These are phyloP conservation scores for Saxispiralis lemnorum DNA, from an alignment of 495 filamentous ascomycete species.

Conservation along the genomic window DNA sequence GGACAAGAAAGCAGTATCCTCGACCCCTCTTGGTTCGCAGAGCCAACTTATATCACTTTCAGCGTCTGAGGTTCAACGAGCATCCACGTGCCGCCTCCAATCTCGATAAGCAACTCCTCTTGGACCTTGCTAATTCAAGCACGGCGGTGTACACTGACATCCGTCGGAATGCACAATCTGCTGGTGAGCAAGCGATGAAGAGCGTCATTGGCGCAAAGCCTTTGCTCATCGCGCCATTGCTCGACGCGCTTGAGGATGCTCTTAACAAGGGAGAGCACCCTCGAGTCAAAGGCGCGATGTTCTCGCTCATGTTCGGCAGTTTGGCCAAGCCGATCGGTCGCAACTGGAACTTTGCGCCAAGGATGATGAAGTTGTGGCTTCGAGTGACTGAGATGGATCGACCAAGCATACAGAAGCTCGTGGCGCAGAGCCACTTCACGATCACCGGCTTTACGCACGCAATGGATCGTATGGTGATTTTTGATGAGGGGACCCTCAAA, in stretches of 20 bases:
- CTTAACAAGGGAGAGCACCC: constrained; percentile 67
- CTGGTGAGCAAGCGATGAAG: constrained; percentile 87
- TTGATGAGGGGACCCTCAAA: constrained; percentile 55
- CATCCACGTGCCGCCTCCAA: constrained; percentile 67
- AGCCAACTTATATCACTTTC: constrained; percentile 85
- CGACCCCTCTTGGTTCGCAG: constrained; percentile 72
- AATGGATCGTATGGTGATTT: constrained; percentile 67
- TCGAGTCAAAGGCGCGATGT: constrained; percentile 85
- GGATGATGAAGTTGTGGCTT: constrained; percentile 73
- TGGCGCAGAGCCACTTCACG: constrained; percentile 59
- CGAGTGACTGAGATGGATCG: constrained; percentile 79
- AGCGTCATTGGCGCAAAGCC: constrained; percentile 68
- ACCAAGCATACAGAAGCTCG: constrained; percentile 80
- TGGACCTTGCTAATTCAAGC: constrained; percentile 78
- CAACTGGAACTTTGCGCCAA: constrained; percentile 84
- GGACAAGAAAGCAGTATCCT: constrained; percentile 80
- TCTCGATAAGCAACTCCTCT: constrained; percentile 62
- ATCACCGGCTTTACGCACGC: constrained; percentile 82
- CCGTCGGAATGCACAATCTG: constrained; percentile 75
- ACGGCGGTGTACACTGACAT: constrained; percentile 94
- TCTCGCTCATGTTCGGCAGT: constrained; percentile 72
- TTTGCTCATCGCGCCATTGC: constrained; percentile 71
- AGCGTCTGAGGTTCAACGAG: constrained; percentile 82
- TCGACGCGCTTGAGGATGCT: constrained; percentile 63
- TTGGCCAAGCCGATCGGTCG: constrained; percentile 71